phyloP scores from a whole-genome alignment of 345 rosid species.

The Angophora floribunda region DNA sequence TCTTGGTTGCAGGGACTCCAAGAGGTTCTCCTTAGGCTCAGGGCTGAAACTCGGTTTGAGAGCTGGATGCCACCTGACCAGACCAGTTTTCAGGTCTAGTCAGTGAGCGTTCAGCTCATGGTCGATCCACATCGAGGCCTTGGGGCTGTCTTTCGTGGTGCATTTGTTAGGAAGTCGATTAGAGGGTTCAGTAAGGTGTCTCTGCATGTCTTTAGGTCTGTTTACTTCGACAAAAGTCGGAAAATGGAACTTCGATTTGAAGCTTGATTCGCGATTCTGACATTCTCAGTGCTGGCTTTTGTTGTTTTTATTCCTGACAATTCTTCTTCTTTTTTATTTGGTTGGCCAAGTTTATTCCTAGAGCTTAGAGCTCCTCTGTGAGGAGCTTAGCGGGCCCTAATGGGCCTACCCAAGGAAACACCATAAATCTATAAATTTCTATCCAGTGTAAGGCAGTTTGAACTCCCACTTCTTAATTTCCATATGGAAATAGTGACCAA shows the following conservation, averaged over 20 bases:
- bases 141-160: background rate
- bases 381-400: background rate
- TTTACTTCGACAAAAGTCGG: background rate
- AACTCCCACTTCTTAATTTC: no score
- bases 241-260: background rate
- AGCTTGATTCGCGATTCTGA: background rate
- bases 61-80: background rate
- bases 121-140: background rate
- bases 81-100: background rate
- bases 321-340: background rate
- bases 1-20: background rate
- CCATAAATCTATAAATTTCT: no score
- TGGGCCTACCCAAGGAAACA: no score
- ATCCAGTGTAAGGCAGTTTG: no score
- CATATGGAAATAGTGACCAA: no score
- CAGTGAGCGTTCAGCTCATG: background rate
- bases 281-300: background rate
- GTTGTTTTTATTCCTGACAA: background rate
- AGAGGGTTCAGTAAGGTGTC: background rate
- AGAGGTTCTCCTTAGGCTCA: background rate
- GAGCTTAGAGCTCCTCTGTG: background rate
- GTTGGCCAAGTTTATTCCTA: background rate
- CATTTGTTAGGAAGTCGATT: background rate
- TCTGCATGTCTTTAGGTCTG: background rate
- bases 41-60: background rate